Percentiles rank a stretch among this genome's conserved stretches.
phyloP scores from a whole-genome alignment of 163 green algal genomes.

The Scenedesmus sp. region DNA sequence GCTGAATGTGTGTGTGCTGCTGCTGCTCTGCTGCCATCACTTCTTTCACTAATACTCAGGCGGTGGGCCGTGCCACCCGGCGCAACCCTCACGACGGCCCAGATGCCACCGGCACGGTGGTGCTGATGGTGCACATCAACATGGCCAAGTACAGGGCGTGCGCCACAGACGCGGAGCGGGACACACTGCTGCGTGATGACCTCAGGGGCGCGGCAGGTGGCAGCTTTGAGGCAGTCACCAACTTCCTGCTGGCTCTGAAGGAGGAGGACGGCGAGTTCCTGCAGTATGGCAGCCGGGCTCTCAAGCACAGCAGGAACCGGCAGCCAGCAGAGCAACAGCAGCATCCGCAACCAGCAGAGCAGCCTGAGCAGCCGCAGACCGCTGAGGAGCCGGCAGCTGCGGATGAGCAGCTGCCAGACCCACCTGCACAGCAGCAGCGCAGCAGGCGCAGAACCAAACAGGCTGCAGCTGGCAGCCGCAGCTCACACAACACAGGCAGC shows the following conservation, averaged over 20 bases:
- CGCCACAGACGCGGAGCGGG: neutral
- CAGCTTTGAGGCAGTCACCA: neutral
- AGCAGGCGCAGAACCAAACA: neutral
- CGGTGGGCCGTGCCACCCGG: neutral
- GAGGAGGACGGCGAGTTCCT: neutral
- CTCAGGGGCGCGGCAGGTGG: neutral
- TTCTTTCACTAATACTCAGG: neutral
- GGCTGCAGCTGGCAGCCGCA: neutral
- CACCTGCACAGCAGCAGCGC: neutral
- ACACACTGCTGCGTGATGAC: neutral
- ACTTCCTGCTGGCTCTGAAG: constrained; percentile 16
- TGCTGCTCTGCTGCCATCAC: too few species aligned
- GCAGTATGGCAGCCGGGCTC: neutral
- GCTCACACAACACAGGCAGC: neutral
- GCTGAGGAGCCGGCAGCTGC: neutral
- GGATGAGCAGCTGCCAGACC: neutral
- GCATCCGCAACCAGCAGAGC: neutral
- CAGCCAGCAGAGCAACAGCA: neutral
- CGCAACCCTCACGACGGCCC: neutral
- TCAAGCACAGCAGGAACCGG: neutral
- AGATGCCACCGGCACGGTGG: neutral
- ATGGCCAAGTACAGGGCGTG: constrained; percentile 20
- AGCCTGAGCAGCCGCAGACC: neutral
- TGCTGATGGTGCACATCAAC: constrained; percentile 20
- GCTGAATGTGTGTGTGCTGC: too few species aligned